Evolutionary conservation across 176 grass and related monocot genomes (phyloP).

Genomic region (Lolium perenne): DNA sequence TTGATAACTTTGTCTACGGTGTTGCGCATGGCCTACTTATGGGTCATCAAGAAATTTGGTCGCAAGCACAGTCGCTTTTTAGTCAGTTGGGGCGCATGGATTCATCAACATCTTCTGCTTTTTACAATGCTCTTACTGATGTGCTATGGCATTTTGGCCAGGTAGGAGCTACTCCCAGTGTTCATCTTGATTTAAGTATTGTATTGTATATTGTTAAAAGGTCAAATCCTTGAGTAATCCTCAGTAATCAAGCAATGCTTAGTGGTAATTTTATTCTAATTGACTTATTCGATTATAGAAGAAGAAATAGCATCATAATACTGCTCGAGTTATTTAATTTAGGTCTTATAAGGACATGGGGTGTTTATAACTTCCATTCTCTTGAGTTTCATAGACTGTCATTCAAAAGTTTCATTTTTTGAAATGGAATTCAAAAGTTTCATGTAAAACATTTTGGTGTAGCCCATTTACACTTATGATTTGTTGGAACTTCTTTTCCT

Average conservation of each 20-base stretch:
- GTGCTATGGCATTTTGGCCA: constrained; percentile 99
- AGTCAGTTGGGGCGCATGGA: constrained; percentile 86
- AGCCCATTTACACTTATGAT: neutral
- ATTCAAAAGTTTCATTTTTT: neutral
- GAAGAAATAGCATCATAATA: neutral
- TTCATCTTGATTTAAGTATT: constrained; percentile 18
- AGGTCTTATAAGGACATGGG: neutral
- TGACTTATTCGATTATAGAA: constrained; percentile 10
- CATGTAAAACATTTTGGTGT: neutral
- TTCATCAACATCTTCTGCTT: constrained; percentile 89
- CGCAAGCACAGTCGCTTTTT: constrained; percentile 73
- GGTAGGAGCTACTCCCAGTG: constrained; percentile 54
- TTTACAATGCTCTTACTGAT: constrained; percentile 99
- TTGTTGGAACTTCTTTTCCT: constrained; percentile 6
- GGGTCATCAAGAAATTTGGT: constrained; percentile 82
- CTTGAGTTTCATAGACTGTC: neutral
- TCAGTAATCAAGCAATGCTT: neutral
- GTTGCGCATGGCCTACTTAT: constrained; percentile 91
- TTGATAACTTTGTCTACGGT: constrained; percentile 95
- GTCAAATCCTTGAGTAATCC: neutral
- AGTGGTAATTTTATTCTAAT: constrained; percentile 7
- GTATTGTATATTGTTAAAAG: constrained; percentile 23
- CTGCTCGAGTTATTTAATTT: neutral
- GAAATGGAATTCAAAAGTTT: neutral
- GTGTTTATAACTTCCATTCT: neutral